phyloP scores from a whole-genome alignment of 306 rosid genomes.

The Quercus berberidifolia region DNA sequence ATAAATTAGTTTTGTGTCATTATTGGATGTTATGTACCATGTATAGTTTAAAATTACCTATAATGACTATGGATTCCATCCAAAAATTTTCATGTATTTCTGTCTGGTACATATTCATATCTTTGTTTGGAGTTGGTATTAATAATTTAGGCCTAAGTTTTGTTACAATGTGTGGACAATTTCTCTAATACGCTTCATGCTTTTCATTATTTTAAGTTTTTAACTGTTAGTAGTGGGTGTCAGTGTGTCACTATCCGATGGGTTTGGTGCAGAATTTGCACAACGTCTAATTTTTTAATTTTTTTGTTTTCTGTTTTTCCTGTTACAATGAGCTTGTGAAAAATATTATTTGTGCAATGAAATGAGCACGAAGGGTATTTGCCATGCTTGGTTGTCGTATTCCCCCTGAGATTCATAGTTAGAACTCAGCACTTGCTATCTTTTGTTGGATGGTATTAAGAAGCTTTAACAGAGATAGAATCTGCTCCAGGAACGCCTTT shows the following conservation, averaged over 20 bases:
- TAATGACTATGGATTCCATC: not conserved
- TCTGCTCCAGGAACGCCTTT: not conserved
- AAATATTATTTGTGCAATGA: not conserved
- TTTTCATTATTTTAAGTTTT: not conserved
- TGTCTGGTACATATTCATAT: not conserved
- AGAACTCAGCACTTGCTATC: not conserved
- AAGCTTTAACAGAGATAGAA: not conserved
- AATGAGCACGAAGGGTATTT: not conserved
- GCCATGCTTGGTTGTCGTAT: not conserved
- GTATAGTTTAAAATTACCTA: not conserved
- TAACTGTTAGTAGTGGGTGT: too few relatives aligned
- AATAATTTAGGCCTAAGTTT: not conserved
- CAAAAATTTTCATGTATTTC: not conserved
- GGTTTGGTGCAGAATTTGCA: not conserved
- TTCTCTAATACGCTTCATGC: not conserved
- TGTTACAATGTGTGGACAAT: not conserved
- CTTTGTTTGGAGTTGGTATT: not conserved
- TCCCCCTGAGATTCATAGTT: not conserved
- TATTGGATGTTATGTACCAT: not conserved
- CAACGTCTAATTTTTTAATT: not conserved
- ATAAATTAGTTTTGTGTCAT: not conserved
- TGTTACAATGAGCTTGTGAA: not conserved
- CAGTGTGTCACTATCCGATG: not conserved
- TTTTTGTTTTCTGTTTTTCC: not conserved
- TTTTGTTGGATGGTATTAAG: not conserved